Percentiles rank a stretch among this genome's conserved stretches.
Conservation (phyloP, 148 eudicot species). For the Fagopyrum tataricum region DNA sequence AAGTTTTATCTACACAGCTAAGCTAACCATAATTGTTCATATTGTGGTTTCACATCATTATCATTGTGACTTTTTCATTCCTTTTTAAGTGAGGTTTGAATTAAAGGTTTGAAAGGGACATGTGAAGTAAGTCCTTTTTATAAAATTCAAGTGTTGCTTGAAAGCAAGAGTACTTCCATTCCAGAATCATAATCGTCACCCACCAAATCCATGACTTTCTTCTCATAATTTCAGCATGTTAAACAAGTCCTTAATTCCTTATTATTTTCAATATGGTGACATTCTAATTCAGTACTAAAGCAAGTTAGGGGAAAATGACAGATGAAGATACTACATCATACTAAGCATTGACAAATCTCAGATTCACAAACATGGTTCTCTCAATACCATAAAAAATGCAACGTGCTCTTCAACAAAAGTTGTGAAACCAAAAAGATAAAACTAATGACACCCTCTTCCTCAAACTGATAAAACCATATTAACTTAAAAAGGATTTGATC, state of each 20-base stretch:
- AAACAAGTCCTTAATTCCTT: not conserved
- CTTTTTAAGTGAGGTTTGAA: not conserved
- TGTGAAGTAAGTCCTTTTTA: not conserved
- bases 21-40: not conserved
- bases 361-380: constrained; percentile 8
- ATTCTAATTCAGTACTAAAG: not conserved
- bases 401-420: not conserved
- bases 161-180: constrained; percentile 3
- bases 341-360: not conserved
- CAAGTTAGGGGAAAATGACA: not conserved
- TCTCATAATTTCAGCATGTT: constrained; percentile 1
- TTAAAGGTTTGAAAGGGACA: not conserved
- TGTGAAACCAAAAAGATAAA: not conserved
- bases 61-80: not conserved
- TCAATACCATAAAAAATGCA: constrained; percentile 5
- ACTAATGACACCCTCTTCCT: not conserved
- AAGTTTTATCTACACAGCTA: not conserved
- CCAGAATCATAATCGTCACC: not conserved
- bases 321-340: not conserved
- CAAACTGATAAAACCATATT: not conserved
- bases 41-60: not conserved
- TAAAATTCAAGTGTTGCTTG: not conserved
- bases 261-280: constrained; percentile 2
- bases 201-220: not conserved
- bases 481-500: not conserved